Evolutionary conservation across 768 basidiomycete species (phyloP), one percentile per base, ranked within the genome.

Genomic region (Lactifluus hygrophoroides): DNA sequence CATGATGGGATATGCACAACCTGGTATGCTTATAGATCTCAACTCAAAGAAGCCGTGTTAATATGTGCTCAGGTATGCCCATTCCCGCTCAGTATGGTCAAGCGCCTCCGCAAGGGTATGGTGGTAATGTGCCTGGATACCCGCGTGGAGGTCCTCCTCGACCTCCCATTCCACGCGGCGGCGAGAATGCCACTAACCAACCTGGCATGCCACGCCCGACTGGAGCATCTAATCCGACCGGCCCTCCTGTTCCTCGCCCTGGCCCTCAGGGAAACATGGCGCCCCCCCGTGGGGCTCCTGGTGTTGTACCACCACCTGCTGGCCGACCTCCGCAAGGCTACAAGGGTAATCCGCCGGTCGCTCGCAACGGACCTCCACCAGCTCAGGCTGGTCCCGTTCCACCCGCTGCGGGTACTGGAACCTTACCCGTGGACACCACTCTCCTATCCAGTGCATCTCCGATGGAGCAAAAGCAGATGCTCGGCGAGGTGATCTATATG

Each of bases 381-480:
- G 56, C 60, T 23, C 57, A 74, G 46, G 73, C 77, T 35, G 72
- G 74, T 47, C 72, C 79, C n/a, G 69, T 71, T 10, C 69, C 82
- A 62, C 76, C 76, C 32, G 37, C 54, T 27, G 25, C 44, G 38
- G 67, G 79, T 52, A 69, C 78, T 58, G 79, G 79, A 19, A 76
- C 78, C 43, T 74, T 85, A 23, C 72, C 75, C 58, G 80, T 90
- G 58, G 83, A 81, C 48, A 75, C 90, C 21, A 78, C 84, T 67
- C 68, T 79, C 10, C 77, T 88, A 60, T 80, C 80, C 43, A 77
- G 68, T 61, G 82, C 83, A 23, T 73, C 79, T 48, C 82, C 84
- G 35, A 76, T 78, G 71, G 95, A 98, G 73, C 94, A 97, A 82
- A 99, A 99, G 80, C 96, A 99, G 73, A 93, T 97, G 88, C 80